Evolutionary conservation across 768 basidiomycete species (phyloP), one percentile per base, ranked within the genome.

Genomic region (Xerocomus potaroensis): DNA sequence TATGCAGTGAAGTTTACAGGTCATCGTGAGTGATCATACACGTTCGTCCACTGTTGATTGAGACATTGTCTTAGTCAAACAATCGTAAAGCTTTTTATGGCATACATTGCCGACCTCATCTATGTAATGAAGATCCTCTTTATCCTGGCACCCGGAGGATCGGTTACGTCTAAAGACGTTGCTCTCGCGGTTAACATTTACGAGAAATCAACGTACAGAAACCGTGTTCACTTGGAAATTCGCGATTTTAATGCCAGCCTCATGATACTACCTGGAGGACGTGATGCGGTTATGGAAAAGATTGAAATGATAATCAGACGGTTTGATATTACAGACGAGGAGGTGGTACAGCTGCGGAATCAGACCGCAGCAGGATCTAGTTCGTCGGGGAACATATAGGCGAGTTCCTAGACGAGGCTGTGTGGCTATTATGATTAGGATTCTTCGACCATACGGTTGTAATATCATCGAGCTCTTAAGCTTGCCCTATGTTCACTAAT

Each of bases 91-190:
- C 19, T 32, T 15, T 45, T 37, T 19, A 37, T 45, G 27, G 35
- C 43, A 16, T 45, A 45, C 10, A 37, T 45, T 21, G 35, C 16
- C 14, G 43, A 45, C 15, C 35, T 45, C 19, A 8, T 35, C 15
- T 45, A 45, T 8, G 43, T 45, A 14, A 36, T 45, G 43, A 36
- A 37, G 43, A 45, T 45, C 27, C 43, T 43, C 11, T 43, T 43
- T 18, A 12, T 43, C 22, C n/a, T 43, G n/a, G n/a, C n/a, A 19
- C 23, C 42, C 6, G 15, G 11, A 18, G n/a, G 23, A 12, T 7
- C 42, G 10, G 15, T 43, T 18, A 34, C 42, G 1, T 43, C 43
- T 6, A 7, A 36, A 21, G 19, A 36, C 4, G 35, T 36, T 18
- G 43, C 16, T 21, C 40, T 41, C 12, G 40, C 40, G 15, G 6